Base-by-base conservation (phyloP, 345 rosid genomes). In the Mallotus nudiflorus region DNA sequence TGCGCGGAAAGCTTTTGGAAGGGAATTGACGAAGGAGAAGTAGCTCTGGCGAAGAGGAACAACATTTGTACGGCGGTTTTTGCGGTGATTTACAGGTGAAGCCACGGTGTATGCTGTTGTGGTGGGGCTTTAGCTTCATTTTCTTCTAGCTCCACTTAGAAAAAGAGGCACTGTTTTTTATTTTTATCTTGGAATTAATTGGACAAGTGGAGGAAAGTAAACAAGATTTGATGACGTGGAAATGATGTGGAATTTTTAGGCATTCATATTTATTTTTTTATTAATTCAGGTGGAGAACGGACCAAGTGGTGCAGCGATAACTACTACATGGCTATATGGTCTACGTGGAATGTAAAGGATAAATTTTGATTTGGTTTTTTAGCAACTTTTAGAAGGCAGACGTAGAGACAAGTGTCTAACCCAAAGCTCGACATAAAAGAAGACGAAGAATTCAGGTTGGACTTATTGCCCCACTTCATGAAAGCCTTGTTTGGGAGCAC, bases 1-100 rank as follows among this genome's bases (percentile, higher is more conserved):
- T 71, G 74, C 71, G 65, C 25, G 63, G 37, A n/a, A n/a, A n/a
- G n/a, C n/a, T n/a, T n/a, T n/a, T n/a, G 45, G 66, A 37, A 58
- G 67, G 63, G 29, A 73, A 63, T 51, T 55, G 75, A 63, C 69
- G 63, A 72, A 24, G 62, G 65, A 64, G 54, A 16, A 9, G 44
- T 28, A 35, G 66, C 25, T 50, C 29, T 1, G 65, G 51, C 5
- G 65, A 13, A 24, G 62, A 1, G 29, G 48, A 49, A 46, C 46
- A 1, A 29, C 14, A 2, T 2, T 42, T 28, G 64, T n/a, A 14
- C 52, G 48, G 65, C 40, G 37, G 76, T 8, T 4, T 5, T 42
- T 9, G 46, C 6, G 52, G 70, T 22, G 59, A 66, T 10, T 24
- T 51, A 11, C 44, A 46, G 37, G 55, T n/a, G 40, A 37, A 50